phyloP scores from a whole-genome alignment of 768 basidiomycete genomes.

The Tylopilus felleus region DNA sequence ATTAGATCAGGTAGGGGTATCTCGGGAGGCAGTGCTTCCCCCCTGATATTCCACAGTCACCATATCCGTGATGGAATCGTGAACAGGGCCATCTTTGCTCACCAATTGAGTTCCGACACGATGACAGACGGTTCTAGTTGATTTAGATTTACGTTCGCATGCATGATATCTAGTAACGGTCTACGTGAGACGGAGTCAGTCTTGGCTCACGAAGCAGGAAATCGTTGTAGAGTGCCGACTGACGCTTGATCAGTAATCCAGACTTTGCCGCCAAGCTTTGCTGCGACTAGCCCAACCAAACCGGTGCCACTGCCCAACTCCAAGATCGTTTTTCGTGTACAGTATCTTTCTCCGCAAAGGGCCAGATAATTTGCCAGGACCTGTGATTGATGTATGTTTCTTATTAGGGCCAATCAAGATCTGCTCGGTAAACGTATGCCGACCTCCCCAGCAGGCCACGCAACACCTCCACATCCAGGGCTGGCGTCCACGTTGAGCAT shows the following conservation, averaged over 20 bases:
- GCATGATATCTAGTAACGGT: conserved; percentile 76
- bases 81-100: conserved; percentile 23
- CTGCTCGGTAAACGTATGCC: conserved; percentile 17
- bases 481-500: conserved; percentile 68
- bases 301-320: conserved; percentile 94
- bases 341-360: conserved; percentile 45
- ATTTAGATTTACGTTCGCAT: conserved; percentile 68
- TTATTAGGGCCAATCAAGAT: background rate
- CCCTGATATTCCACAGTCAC: conserved; percentile 48
- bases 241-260: conserved; percentile 91
- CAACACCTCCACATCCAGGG: conserved; percentile 88
- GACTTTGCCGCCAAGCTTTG: conserved; percentile 60
- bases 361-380: conserved; percentile 76
- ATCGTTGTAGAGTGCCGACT: conserved; percentile 34
- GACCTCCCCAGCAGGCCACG: conserved; percentile 93
- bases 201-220: conserved; percentile 1
- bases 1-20: conserved; percentile 62
- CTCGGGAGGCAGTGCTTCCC: conserved; percentile 46
- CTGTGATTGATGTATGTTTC: conserved; percentile 36
- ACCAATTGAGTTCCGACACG: conserved; percentile 84
- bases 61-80: background rate
- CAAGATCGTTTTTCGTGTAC: conserved; percentile 58
- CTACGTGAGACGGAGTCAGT: conserved; percentile 39
- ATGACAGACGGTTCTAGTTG: conserved; percentile 46
- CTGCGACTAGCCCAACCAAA: conserved; percentile 85